Percentiles rank a stretch among this genome's conserved stretches.
Conservation (phyloP, 257 asterid genomes). For the Solanum commersonii region DNA sequence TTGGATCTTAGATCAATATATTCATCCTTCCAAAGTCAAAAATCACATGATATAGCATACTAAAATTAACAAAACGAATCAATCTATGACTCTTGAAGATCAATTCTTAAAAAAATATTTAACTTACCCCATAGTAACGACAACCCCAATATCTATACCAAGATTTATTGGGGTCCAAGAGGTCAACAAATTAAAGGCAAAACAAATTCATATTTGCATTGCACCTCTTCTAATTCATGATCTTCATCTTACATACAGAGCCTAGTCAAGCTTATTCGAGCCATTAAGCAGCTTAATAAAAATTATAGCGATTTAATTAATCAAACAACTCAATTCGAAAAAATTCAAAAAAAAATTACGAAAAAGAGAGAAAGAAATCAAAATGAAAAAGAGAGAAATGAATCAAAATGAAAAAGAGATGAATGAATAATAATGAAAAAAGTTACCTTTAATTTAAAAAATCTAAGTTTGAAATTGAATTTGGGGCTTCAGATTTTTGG, state of each 20-base stretch:
- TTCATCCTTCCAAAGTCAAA: not conserved
- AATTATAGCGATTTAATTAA: too few species aligned
- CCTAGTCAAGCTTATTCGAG: not conserved
- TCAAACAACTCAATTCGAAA: not conserved
- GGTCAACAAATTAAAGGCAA: not conserved
- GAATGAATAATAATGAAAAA: not conserved
- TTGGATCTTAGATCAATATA: not conserved
- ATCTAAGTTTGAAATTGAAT: not conserved
- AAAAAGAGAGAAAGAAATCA: not conserved
- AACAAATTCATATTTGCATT: not conserved
- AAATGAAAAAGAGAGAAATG: not conserved
- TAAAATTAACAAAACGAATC: not conserved
- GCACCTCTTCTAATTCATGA: not conserved
- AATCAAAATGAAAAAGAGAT: not conserved
- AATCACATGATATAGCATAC: not conserved
- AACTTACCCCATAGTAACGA: not conserved
- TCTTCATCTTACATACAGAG: not conserved
- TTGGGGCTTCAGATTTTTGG: not conserved
- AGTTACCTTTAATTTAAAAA: not conserved
- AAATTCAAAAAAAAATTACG: too few species aligned
- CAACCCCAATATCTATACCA: not conserved
- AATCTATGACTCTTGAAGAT: not conserved
- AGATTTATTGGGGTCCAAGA: not conserved
- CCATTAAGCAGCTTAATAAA: not conserved
- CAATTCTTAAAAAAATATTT: not conserved